These are phyloP conservation scores for Abelmoschus esculentus DNA, from an alignment of 345 rosid genomes.

Conservation along the genomic window DNA sequence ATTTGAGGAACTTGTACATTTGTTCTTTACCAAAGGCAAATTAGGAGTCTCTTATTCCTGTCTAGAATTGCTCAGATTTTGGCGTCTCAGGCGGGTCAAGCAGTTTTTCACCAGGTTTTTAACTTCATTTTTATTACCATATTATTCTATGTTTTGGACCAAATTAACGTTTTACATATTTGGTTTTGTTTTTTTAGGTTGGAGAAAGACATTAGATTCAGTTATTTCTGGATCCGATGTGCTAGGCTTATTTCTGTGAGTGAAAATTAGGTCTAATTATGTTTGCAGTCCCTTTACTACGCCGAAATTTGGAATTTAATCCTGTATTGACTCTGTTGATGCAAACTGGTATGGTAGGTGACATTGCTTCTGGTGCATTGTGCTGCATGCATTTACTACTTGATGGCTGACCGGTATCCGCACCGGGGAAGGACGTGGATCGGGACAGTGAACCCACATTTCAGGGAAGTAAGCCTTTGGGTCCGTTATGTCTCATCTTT, in stretches of 20 bases:
- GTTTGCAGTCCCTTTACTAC: not conserved
- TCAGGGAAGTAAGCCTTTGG: slow-evolving; percentile 62
- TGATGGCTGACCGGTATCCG: slow-evolving; percentile 76
- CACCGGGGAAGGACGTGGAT: slow-evolving; percentile 75
- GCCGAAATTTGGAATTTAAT: not conserved
- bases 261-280: not conserved
- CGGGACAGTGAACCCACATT: slow-evolving; percentile 54
- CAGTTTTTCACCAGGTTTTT: slow-evolving; percentile 66
- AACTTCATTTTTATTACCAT: not conserved
- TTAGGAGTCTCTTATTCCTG: slow-evolving; percentile 28
- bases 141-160: not conserved
- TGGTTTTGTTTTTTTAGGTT: slow-evolving; percentile 35
- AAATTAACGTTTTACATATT: not conserved
- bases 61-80: slow-evolving; percentile 65
- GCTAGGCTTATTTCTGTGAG: slow-evolving; percentile 59
- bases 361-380: slow-evolving; percentile 72
- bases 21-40: slow-evolving; percentile 49
- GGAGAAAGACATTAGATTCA: slow-evolving; percentile 86
- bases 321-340: not conserved
- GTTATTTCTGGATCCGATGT: slow-evolving; percentile 77
- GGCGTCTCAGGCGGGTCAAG: slow-evolving; percentile 78
- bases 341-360: slow-evolving; percentile 34
- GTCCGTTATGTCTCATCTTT: slow-evolving; percentile 65
- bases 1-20: slow-evolving; percentile 49
- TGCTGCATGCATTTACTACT: slow-evolving; percentile 77